These are phyloP conservation scores for Fusarium sp. DNA, from an alignment of 2,329 filamentous ascomycete species.

Conservation along the genomic window DNA sequence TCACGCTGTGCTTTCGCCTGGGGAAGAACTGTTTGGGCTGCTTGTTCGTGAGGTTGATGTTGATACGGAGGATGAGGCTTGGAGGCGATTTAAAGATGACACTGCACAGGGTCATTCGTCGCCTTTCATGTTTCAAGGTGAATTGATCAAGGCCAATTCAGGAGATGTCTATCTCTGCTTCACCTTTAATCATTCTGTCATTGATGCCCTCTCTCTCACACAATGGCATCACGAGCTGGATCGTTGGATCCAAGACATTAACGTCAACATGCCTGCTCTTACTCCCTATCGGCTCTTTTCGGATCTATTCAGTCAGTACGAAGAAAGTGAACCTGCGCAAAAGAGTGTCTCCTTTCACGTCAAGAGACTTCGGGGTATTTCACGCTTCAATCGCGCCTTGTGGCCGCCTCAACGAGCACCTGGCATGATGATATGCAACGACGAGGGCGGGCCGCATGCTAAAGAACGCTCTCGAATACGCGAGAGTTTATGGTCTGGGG, in stretches of 20 bases:
- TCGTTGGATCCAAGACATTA: slow-evolving; percentile 39
- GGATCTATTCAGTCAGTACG: slow-evolving; percentile 46
- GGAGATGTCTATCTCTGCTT: slow-evolving; percentile 40
- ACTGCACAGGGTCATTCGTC: slow-evolving; percentile 27
- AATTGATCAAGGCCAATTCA: slow-evolving; percentile 37
- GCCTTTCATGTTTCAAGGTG: slow-evolving; percentile 46
- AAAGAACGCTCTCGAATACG: slow-evolving; percentile 38
- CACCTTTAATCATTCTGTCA: slow-evolving; percentile 49
- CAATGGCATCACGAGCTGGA: slow-evolving; percentile 48
- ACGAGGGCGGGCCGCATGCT: slow-evolving; percentile 32
- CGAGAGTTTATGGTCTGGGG: slow-evolving; percentile 42
- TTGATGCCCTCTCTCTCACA: slow-evolving; percentile 48
- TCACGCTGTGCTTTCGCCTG: slow-evolving; percentile 43
- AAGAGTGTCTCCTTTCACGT: slow-evolving; percentile 45
- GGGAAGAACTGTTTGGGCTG: slow-evolving; percentile 36
- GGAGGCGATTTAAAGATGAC: slow-evolving; percentile 33
- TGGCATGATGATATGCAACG: slow-evolving; percentile 48
- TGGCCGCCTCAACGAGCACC: slow-evolving; percentile 48
- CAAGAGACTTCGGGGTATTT: slow-evolving; percentile 47
- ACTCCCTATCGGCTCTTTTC: slow-evolving; percentile 47
- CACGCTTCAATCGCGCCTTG: slow-evolving; percentile 43
- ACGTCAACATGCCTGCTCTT: slow-evolving; percentile 27
- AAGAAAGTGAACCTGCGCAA: slow-evolving; percentile 43
- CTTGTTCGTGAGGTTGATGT: slow-evolving; percentile 41
- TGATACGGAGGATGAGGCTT: slow-evolving; percentile 36